These are phyloP conservation scores for Acacia crassicarpa DNA, from an alignment of 306 rosid species.

Conservation along the genomic window DNA sequence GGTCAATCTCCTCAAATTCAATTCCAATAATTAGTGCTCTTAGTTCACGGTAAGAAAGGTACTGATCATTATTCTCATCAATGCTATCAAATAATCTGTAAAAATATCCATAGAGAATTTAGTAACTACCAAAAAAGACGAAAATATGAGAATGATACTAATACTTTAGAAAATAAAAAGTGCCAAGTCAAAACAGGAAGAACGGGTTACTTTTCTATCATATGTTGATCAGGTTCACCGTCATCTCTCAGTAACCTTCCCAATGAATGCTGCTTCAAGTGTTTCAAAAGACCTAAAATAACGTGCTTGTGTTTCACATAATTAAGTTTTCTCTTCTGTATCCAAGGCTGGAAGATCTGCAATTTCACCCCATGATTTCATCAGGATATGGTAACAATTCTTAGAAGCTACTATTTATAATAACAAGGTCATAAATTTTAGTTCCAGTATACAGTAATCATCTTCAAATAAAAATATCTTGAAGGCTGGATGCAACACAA, in stretches of 20 bases:
- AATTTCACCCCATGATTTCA: slow-evolving; percentile 17
- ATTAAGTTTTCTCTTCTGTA: slow-evolving; percentile 67
- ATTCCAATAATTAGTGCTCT: slow-evolving; percentile 80
- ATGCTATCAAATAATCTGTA: slow-evolving; percentile 63
- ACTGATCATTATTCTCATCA: slow-evolving; percentile 49
- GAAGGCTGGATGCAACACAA: background rate
- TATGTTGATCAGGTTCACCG: slow-evolving; percentile 63
- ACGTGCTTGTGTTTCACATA: slow-evolving; percentile 75
- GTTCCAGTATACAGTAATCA: slow-evolving; percentile 22
- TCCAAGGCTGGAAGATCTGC: slow-evolving; percentile 96
- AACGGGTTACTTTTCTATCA: slow-evolving; percentile 55
- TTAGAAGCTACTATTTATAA: slow-evolving; percentile 3
- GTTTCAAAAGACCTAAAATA: slow-evolving; percentile 65
- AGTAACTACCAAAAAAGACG: slow-evolving; percentile 16
- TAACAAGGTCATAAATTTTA: background rate
- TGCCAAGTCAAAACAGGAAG: slow-evolving; percentile 26
- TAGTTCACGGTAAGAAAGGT: slow-evolving; percentile 61
- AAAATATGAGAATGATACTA: background rate
- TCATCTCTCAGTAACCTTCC: slow-evolving; percentile 64
- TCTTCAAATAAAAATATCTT: background rate
- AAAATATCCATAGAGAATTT: slow-evolving; percentile 25
- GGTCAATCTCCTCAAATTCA: slow-evolving; percentile 61
- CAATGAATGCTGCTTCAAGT: slow-evolving; percentile 57
- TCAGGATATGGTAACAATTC: slow-evolving; percentile 1
- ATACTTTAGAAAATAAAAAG: background rate